Percentiles rank a stretch among this genome's conserved stretches.
Conservation (phyloP, 176 grass and related monocot species). For the Oryza glaberrima region DNA sequence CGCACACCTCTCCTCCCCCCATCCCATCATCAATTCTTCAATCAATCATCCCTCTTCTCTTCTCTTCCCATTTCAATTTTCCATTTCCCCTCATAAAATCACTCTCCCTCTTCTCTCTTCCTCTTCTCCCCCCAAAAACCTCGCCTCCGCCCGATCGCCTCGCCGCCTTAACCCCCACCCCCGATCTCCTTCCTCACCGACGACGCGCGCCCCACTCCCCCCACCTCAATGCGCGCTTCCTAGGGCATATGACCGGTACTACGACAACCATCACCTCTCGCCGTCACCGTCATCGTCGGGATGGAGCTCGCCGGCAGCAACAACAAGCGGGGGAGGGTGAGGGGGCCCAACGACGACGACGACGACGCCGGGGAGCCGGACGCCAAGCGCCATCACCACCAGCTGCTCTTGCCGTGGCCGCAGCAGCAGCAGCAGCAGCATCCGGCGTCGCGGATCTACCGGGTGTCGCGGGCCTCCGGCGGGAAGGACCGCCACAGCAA, state of each 20-base stretch:
- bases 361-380: slow-evolving; percentile 3
- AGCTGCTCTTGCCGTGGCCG: slow-evolving; percentile 28
- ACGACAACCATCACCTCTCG: too few species aligned
- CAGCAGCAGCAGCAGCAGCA: slow-evolving; percentile 14
- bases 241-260: slow-evolving; percentile 25
- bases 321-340: slow-evolving; percentile 27
- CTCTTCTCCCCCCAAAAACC: too few species aligned
- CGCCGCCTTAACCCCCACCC: neutral
- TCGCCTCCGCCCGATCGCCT: too few species aligned
- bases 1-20: too few species aligned
- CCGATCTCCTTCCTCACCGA: neutral
- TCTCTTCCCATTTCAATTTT: too few species aligned
- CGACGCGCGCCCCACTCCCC: too few species aligned
- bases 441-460: slow-evolving; percentile 80
- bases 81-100: too few species aligned
- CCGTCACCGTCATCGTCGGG: neutral
- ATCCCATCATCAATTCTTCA: too few species aligned
- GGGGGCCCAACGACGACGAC: neutral
- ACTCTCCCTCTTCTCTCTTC: too few species aligned
- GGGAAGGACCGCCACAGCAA: slow-evolving; percentile 97
- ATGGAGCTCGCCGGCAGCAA: slow-evolving; percentile 41
- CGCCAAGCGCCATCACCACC: slow-evolving; percentile 14
- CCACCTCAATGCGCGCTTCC: slow-evolving; percentile 24
- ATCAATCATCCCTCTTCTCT: too few species aligned
- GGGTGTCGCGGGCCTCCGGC: slow-evolving; percentile 60